These are phyloP conservation scores for Pistacia atlantica DNA, from an alignment of 345 rosid species.

Conservation along the genomic window DNA sequence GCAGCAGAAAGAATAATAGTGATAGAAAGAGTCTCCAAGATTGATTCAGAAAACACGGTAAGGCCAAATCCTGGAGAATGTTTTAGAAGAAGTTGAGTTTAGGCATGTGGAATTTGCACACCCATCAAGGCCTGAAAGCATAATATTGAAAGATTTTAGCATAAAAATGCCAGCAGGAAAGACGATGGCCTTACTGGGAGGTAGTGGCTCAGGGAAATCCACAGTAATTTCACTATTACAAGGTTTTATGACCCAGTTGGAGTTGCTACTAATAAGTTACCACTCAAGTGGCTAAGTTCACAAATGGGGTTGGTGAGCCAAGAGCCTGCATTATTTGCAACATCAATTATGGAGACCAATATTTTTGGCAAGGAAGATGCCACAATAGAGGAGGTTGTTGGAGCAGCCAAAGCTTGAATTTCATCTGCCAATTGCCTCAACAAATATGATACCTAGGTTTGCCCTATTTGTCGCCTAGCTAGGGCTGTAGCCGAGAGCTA, in stretches of 20 bases:
- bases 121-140: slow-evolving; percentile 69
- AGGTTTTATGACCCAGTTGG: slow-evolving; percentile 79
- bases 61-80: slow-evolving; percentile 44
- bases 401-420: slow-evolving; percentile 69
- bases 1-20: slow-evolving; percentile 62
- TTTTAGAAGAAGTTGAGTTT: slow-evolving; percentile 65
- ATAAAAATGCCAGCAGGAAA: slow-evolving; percentile 60
- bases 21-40: slow-evolving; percentile 66
- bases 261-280: slow-evolving; percentile 51
- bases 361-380: slow-evolving; percentile 76
- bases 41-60: slow-evolving; percentile 53
- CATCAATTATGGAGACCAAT: slow-evolving; percentile 71
- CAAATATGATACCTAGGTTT: slow-evolving; percentile 78
- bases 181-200: slow-evolving; percentile 80
- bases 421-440: slow-evolving; percentile 61
- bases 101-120: slow-evolving; percentile 60
- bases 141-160: slow-evolving; percentile 55
- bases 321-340: slow-evolving; percentile 74
- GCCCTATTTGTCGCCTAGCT: slow-evolving; percentile 4
- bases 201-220: slow-evolving; percentile 91
- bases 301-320: slow-evolving; percentile 82
- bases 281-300: slow-evolving; percentile 81
- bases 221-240: slow-evolving; percentile 77
- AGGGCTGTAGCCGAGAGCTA: no score
- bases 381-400: slow-evolving; percentile 49